Evolutionary conservation across 2,329 filamentous ascomycete genomes (phyloP).

Genomic region (Monosporascus sp.): DNA sequence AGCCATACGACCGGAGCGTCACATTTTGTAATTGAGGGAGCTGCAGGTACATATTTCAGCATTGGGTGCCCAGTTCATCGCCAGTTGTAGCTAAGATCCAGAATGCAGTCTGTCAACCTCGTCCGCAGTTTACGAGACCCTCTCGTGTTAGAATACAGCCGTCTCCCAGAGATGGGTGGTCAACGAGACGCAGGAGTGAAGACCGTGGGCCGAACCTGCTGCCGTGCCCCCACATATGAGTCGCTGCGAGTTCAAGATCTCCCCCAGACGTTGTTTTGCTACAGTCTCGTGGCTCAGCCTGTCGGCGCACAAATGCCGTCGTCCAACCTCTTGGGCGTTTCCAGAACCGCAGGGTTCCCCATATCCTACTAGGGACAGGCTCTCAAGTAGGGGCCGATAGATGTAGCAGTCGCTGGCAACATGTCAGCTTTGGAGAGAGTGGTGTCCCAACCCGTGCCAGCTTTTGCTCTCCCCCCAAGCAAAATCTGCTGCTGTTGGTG

Average conservation of each 20-base stretch:
- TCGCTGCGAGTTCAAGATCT: neutral
- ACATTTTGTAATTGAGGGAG: too few species aligned
- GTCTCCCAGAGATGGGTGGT: slow-evolving; percentile 2
- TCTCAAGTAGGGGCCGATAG: neutral
- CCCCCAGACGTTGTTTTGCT: neutral
- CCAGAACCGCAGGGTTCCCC: neutral
- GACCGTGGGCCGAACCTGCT: neutral
- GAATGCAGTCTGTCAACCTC: neutral
- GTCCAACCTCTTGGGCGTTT: neutral
- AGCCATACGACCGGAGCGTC: too few species aligned
- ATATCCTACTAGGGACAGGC: neutral
- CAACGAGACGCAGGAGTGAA: neutral
- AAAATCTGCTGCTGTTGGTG: neutral
- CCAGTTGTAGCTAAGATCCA: neutral
- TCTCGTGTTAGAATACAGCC: neutral
- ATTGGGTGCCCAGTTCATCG: too few species aligned
- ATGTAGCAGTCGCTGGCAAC: neutral
- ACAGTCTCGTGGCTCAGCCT: neutral
- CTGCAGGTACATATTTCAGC: neutral
- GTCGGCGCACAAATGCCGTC: neutral
- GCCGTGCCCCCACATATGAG: neutral
- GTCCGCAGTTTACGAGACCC: neutral
- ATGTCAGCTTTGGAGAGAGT: neutral
- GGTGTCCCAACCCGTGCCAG: neutral
- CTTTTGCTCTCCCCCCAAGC: neutral